Base-by-base conservation (phyloP, 2,329 filamentous ascomycete genomes). In the Aspergillus sp. region DNA sequence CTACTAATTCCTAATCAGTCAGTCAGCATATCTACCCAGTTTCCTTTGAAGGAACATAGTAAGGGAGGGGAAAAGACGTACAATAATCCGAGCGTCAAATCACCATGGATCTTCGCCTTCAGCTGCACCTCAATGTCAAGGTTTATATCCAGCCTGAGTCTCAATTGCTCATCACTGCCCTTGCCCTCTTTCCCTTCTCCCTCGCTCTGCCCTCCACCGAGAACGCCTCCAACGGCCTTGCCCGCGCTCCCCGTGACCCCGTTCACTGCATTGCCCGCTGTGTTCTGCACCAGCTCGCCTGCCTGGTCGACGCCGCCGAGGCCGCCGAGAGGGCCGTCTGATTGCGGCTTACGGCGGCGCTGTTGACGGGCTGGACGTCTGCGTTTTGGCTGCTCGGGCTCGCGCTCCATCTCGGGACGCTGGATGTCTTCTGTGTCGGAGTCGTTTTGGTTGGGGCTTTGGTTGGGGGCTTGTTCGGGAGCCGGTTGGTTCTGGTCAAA, bases 31-130 rank as follows among this genome's bases (percentile, higher is more conserved):
- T 34, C 85, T 85, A 43, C 91, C 74, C 42, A 89, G 26, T 3
- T 8, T 30, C 2, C 9, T 9, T 30, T 8, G 15, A 20, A n/a
- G 17, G 17, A 17, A 32, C 7, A 48, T 3, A 32, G 26, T 9
- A 32, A 13, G 18, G 12, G 32, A 6, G 12, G 13, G 5, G 0
- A 3, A 13, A 17, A 20, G 38, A 76, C 75, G 71, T 73, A 78
- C 76, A 78, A 68, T 44, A 78, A 66, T 53, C 72, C 83, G 53
- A 86, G 68, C 17, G 84, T 86, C 58, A 86, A 73, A 65, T 86
- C 84, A 74, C 84, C 84, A 62, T 85, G 83, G 63, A 86, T 86
- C 72, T 83, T 85, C n/a, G 84, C 84, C 76, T 86, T 86, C 48
- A 86, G 72, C 66, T 86, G 82, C 53, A 86, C 79, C 68, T 86